Evolutionary conservation across 2,329 filamentous ascomycete genomes (phyloP).

Genomic region (Erysiphe pulchra): DNA sequence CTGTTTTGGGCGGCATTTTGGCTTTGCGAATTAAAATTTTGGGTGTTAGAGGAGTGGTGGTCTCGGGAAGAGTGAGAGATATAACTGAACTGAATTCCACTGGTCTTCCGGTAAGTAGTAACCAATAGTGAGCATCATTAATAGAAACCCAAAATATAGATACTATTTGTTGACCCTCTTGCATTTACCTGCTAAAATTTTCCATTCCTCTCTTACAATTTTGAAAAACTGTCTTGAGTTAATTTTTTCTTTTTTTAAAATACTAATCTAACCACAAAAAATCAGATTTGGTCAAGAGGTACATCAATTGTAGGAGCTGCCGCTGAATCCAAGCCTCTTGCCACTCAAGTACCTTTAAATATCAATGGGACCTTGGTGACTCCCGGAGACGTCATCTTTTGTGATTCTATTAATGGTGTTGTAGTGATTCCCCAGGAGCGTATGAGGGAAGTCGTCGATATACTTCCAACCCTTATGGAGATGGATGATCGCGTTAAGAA

Average conservation of each 20-base stretch:
- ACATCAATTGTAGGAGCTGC: slow-evolving; percentile 31
- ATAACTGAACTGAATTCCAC: no score
- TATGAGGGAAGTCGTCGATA: slow-evolving; percentile 30
- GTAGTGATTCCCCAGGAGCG: slow-evolving; percentile 38
- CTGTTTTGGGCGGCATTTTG: no score
- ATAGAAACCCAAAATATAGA: no score
- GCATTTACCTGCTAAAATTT: no score
- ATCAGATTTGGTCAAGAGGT: slow-evolving; percentile 27
- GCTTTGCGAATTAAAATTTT: no score
- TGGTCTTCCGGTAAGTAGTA: no score
- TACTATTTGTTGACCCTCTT: no score
- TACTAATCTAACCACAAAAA: slow-evolving; percentile 34
- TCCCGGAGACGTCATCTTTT: slow-evolving; percentile 42
- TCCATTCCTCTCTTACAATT: no score
- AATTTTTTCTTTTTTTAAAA: slow-evolving; percentile 27
- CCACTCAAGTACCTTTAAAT: slow-evolving; percentile 20
- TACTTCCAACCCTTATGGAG: slow-evolving; percentile 15
- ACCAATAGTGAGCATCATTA: no score
- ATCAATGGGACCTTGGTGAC: slow-evolving; percentile 19
- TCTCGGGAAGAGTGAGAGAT: no score
- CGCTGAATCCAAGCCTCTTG: slow-evolving; percentile 28
- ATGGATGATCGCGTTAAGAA: slow-evolving; percentile 36
- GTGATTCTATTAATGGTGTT: slow-evolving; percentile 42
- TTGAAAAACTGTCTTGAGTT: no score
- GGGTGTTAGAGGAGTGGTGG: no score